Evolutionary conservation across 805 yeast genomes (phyloP).

Genomic region (Metschnikowia aberdeeniae): DNA sequence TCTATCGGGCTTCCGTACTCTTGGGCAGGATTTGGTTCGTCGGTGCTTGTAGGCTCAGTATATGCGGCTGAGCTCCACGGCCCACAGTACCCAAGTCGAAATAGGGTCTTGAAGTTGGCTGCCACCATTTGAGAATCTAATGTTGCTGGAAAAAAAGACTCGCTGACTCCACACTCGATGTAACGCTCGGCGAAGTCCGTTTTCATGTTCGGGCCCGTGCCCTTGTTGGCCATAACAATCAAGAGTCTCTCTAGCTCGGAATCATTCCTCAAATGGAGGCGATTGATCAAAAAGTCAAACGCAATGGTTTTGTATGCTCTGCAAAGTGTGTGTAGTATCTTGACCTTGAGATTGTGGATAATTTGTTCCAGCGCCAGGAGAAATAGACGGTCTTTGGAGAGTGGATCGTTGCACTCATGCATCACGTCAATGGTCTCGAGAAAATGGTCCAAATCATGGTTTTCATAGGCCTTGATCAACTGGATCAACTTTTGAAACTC

Average conservation of each 20-base stretch:
- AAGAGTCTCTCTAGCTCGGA: constrained; percentile 26
- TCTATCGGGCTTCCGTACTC: not conserved
- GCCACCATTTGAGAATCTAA: constrained; percentile 21
- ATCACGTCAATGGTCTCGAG: constrained; percentile 16
- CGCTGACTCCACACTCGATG: constrained; percentile 9
- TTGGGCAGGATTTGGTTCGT: not conserved
- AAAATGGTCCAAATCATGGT: constrained; percentile 23
- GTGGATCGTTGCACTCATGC: constrained; percentile 19
- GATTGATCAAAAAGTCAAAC: constrained; percentile 24
- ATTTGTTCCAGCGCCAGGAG: constrained; percentile 24
- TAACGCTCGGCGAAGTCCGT: constrained; percentile 27
- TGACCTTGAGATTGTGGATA: constrained; percentile 28
- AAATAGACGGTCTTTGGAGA: constrained; percentile 30
- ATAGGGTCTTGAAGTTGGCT: constrained; percentile 18
- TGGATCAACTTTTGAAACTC: constrained; percentile 21
- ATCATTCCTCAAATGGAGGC: constrained; percentile 19
- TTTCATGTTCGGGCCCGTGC: constrained; percentile 25
- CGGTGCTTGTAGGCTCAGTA: not conserved
- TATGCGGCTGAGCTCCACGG: constrained; percentile 8
- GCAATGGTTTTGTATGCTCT: constrained; percentile 28
- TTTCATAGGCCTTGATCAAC: constrained; percentile 30
- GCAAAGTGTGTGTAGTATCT: constrained; percentile 25
- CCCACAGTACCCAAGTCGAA: constrained; percentile 12
- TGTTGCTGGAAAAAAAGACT: constrained; percentile 14
- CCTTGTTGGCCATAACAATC: constrained; percentile 26